phyloP scores from a whole-genome alignment of 192 early-diverging fungal species.

The Podila clonocystis region DNA sequence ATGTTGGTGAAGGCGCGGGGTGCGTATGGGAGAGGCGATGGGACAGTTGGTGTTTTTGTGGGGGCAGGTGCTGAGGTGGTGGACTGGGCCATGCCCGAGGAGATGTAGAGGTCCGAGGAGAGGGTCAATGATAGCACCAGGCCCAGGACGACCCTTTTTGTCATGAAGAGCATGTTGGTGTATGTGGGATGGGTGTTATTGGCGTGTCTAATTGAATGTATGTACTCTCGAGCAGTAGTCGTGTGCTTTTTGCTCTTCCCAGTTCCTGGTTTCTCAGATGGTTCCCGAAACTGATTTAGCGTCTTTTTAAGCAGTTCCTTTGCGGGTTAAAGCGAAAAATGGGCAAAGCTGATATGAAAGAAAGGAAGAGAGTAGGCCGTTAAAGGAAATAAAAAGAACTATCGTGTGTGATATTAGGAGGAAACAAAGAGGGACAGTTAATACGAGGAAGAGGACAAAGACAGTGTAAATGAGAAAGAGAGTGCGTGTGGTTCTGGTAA shows the following conservation, averaged over 20 bases:
- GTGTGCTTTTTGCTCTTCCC: neutral
- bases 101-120: slow-evolving; percentile 16
- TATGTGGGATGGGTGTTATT: neutral
- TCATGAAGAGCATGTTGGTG: slow-evolving; percentile 14
- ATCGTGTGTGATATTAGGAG: neutral
- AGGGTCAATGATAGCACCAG: slow-evolving; percentile 28
- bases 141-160: slow-evolving; percentile 9
- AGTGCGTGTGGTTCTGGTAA: neutral
- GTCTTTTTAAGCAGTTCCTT: neutral
- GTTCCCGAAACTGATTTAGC: neutral
- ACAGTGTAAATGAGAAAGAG: neutral
- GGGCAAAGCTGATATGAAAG: neutral
- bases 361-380: slow-evolving; percentile 3
- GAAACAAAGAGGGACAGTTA: neutral
- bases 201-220: neutral
- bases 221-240: neutral
- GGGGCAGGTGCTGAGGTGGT: neutral
- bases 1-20: slow-evolving; percentile 16
- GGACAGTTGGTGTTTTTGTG: neutral
- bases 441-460: neutral
- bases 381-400: slow-evolving; percentile 7
- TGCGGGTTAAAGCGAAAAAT: neutral
- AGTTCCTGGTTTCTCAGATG: neutral
- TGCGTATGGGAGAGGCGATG: neutral
- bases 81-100: neutral